Base-by-base conservation (phyloP, 805 yeast genomes). In the Hagleromyces aurorensis region DNA sequence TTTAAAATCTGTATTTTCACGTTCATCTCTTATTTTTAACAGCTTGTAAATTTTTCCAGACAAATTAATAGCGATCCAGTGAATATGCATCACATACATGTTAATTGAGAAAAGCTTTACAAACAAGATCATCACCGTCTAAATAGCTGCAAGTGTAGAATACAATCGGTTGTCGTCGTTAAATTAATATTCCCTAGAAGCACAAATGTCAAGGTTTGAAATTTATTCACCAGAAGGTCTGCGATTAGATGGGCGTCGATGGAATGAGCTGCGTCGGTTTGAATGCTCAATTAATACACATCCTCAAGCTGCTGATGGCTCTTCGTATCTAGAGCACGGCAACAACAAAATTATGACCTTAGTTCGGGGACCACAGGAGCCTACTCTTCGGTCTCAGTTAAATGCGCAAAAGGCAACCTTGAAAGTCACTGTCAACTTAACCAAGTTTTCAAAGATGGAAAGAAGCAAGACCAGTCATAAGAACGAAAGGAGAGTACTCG, bases 211-310 rank as follows among this genome's bases (percentile, higher is more conserved):
- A 23, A 66, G 82, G 32, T 58, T 75, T 44, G 98, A 91, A 63
- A 58, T 91, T 25, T 89, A 83, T 52, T 87, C 96, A 0, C 96
- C 96, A 5, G 97, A 91, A 58, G 98, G 98, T 4, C 67, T 91
- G 26, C 67, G 98, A 41, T 64, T 79, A 9, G 97, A 91, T 54
- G 98, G 98, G 2, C 74, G 98, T 46, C 69, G 98, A 39, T 86
- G 91, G 86, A 85, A 89, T 48, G 98, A 91, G 55, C 67, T 87
- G 24, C 75, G 97, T 28, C 69, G 77, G 17, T 83, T 91, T 48
- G 73, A 72, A 21, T 82, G 94, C 50, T 70, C 75, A 12, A 75
- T 84, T 31, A 85, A 85, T 48, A 86, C 97, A 1, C 96, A 87
- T 48, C 85, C 95, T 5, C 73, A 69, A 43, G 71, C 87, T 1